phyloP scores from a whole-genome alignment of 2,329 filamentous ascomycete species.

The Trichoderma sp. region DNA sequence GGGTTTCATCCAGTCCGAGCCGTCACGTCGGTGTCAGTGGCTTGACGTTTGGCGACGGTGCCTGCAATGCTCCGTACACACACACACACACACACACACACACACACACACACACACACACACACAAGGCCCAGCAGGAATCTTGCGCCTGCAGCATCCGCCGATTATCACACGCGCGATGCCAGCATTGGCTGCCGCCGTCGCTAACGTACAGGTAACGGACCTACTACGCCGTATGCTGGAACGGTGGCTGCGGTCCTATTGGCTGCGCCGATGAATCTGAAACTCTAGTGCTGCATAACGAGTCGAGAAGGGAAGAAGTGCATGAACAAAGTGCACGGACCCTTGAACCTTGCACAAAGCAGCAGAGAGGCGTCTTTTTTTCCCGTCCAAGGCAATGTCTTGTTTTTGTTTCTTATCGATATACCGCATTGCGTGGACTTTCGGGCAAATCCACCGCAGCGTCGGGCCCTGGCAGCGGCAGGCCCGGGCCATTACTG shows the following conservation, averaged over 20 bases:
- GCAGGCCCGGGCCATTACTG: background rate
- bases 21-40: conserved; percentile 6
- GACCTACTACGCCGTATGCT: conserved; percentile 27
- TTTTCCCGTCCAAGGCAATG: background rate
- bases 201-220: conserved; percentile 26
- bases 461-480: background rate
- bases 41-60: background rate
- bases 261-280: conserved; percentile 36
- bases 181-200: conserved; percentile 23
- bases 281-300: conserved; percentile 44
- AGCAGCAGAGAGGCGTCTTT: background rate
- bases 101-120: background rate
- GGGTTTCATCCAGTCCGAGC: conserved; percentile 16
- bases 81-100: background rate
- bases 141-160: conserved; percentile 13
- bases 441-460: conserved; percentile 5
- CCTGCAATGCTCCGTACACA: background rate
- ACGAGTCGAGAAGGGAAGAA: conserved; percentile 27
- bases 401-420: background rate
- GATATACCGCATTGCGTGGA: background rate
- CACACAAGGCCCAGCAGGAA: background rate
- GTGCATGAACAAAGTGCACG: conserved; percentile 25
- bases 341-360: conserved; percentile 15
- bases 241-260: conserved; percentile 32
- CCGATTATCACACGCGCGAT: conserved; percentile 16